Evolutionary conservation across 1,139 yeast genomes (phyloP), one percentile per base, ranked within the genome.

Genomic region (Debaryomycetaceae sp.): DNA sequence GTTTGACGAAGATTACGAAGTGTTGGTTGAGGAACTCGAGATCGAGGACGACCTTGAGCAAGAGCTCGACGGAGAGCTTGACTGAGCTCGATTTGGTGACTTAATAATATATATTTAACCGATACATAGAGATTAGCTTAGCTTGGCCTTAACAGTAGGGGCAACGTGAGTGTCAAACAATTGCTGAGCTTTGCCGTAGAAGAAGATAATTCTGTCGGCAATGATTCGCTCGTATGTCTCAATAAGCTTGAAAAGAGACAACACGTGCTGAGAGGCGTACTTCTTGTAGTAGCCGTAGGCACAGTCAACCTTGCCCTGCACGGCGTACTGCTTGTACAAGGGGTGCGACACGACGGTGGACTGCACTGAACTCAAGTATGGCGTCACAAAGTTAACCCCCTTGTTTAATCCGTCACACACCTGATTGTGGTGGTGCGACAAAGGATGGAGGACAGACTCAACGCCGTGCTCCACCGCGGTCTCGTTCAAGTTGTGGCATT

Each of bases 401-500:
- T 45, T 45, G 42, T 51, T 45, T 42, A 66, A 58, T 2, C 46
- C 54, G 22, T 51, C 60, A 49, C 74, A 67, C 28, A 62, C 47
- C 31, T 50, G 50, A 42, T 48, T 49, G 43, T 64, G 69, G 38
- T 53, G 49, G 38, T 56, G 55, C 32, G 56, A 42, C 39, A 65
- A 56, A 31, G 74, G 73, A 42, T 65, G 71, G 43, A 62, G 48
- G 30, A 61, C 53, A 14, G 40, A 30, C 31, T 54, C 47, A 36
- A 49, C 49, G 20, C 48, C 53, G 36, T 50, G 55, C 34, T 57
- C 54, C 35, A 61, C 46, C 17, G 59, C 49, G 12, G 58, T 43
- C 42, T 58, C 59, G 34, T 55, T 45, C 40, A 63, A 56, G 25
- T 53, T 44, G 30, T 53, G 58, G 49, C 74, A 67, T 46, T 66